Evolutionary conservation across 345 rosid species (phyloP), one percentile per base, ranked within the genome.

Genomic region (Eutrema japonicum): DNA sequence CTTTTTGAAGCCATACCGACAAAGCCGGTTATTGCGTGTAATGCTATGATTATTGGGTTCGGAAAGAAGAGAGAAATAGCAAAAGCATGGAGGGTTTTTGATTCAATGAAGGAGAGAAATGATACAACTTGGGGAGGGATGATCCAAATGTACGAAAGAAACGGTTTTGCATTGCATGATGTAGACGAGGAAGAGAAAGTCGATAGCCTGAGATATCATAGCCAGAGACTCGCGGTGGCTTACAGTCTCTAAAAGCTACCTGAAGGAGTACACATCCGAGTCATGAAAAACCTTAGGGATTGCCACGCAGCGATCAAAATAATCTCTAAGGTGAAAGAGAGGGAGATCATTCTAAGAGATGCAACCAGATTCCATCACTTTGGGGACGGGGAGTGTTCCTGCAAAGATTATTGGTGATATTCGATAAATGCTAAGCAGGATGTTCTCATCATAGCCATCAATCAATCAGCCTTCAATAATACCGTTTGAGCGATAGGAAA

Each of bases 61-160:
- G 93, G 89, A 37, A 78, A 64, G 61, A 78, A 43, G 46, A 89
- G 93, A 33, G 88, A 86, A 49, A 83, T 80, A 46, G 50, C 16
- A 38, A 85, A 80, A 80, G 83, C 89, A 18, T 83, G 83, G 81
- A 54, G n/a, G 43, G 52, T 86, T 49, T 86, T 87, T 68, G 84
- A 89, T 79, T 49, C 42, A 54, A 83, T 83, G 88, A 59, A 60
- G 71, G 84, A 85, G 76, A 88, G 76, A 78, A 89, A 87, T 72
- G 86, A 82, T 13, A 81, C 79, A 52, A 74, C 90, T 42, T 84
- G 90, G 92, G 78, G 80, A 77, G 81, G 79, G 7, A 82, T 87
- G 87, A 86, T 89, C 38, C 85, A 88, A 83, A 78, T 82, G 59
- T 82, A 83, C 45, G 93, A 86, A 78, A 76, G 88, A 74, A 83